Evolutionary conservation across 75 land plant genomes (phyloP).

Genomic region (Pinus albicaulis): DNA sequence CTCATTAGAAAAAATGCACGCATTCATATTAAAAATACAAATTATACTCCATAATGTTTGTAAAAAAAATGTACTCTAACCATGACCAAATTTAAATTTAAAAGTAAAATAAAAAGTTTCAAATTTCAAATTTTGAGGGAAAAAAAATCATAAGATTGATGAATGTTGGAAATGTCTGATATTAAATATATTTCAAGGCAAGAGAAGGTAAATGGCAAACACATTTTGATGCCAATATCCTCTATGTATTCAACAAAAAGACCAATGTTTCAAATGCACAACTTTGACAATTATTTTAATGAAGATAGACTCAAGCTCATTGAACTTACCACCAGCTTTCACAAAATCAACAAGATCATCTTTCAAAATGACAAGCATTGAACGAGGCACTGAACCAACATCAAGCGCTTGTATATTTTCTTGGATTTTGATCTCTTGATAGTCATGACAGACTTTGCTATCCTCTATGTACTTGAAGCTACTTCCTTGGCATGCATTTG

Average conservation of each 20-base stretch:
- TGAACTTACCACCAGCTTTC: conserved; percentile 89
- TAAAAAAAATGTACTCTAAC: not conserved
- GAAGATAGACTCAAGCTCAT: not conserved
- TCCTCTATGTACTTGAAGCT: conserved; percentile 59
- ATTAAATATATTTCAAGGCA: not conserved
- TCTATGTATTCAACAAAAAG: not conserved
- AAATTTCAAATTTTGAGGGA: not conserved
- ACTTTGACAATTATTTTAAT: not conserved
- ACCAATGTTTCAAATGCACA: not conserved
- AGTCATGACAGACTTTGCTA: conserved; percentile 78
- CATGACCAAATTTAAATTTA: not conserved
- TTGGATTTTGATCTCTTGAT: conserved; percentile 97
- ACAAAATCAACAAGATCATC: conserved; percentile 94
- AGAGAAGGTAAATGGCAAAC: not conserved
- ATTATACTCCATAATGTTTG: too few relatives aligned
- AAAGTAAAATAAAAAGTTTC: too few relatives aligned
- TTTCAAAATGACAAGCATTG: conserved; percentile 75
- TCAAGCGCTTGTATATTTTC: conserved; percentile 82
- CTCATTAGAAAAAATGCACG: not conserved
- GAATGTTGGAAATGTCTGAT: not conserved
- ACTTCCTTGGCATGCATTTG: conserved; percentile 64
- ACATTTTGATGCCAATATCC: not conserved
- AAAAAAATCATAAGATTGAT: not conserved
- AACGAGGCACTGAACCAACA: conserved; percentile 96
- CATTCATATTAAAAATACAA: not conserved